Evolutionary conservation across 1,284 basidiomycete genomes (phyloP), one percentile per base, ranked within the genome.

Genomic region (Melampsora abietis-canadensis): DNA sequence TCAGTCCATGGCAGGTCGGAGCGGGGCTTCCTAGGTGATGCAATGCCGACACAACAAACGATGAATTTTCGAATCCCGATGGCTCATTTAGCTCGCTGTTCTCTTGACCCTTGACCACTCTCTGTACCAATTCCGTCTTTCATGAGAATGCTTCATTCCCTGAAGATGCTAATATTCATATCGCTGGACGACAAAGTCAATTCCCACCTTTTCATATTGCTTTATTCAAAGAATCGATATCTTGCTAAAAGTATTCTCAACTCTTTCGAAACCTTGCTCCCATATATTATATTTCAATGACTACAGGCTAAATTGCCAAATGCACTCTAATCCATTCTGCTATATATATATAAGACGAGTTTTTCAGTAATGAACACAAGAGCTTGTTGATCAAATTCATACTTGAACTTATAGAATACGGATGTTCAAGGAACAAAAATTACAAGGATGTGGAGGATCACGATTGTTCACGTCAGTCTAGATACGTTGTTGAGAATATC

Each of bases 361-460:
- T 37, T 37, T 2, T 12, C 34, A 37, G 34, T 37, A 4, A 21
- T 30, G 2, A 37, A 37, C 1, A 37, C 7, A 37, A 37, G 34
- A 37, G 3, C 7, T 54, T 54, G 6, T 8, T 54, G 7, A 27
- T 54, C 7, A n/a, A 62, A 31, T 62, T 62, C 7, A 24, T 17
- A 61, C 44, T 61, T 6, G 63, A 63, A 57, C 48, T 75, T 67
- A 44, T 63, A 59, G 66, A 64, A 62, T 15, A 77, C 76, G 37
- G 74, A 40, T 2, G 67, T 74, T 1, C 67, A 67, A 12, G 76
- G 75, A 17, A 77, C 37, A 67, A 77, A 72, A 62, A 77, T 63
- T 19, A 74, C 76, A 21, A 77, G 60, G 51, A 77, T 70, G 37
- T 77, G 76, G 34, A 77, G 76, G 67, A 77, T 27, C 27, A 27